Base-by-base conservation (phyloP, 2,329 filamentous ascomycete genomes). In the Pseudopithomyces chartarum region DNA sequence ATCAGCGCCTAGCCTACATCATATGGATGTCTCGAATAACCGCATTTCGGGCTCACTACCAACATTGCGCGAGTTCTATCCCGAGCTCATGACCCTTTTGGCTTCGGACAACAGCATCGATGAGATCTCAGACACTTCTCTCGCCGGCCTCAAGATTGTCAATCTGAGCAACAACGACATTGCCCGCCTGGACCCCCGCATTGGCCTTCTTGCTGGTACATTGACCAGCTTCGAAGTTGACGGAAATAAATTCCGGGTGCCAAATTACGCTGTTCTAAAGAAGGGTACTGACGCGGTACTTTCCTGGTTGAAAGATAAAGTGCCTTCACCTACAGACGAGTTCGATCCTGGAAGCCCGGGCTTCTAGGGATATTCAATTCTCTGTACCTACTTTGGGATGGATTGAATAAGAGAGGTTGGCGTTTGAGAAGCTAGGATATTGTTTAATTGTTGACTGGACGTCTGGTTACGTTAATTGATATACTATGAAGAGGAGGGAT, bases 91-190 rank as follows among this genome's bases (percentile, higher is more conserved):
- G 1, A 85, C 90, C 0, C 80, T 98, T 10, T 79, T 94, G 17
- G 88, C 87, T 1, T 85, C 87, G 3, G 92, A 96, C 75, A 98
- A 98, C 72, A 87, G 88, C 61, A 84, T 97, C 48, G 81, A 84
- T 6, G 87, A 89, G 13, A 82, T 96, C 15, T 85, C 89, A 1
- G 88, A 91, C 0, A 88, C 92, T 10, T 81, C 87, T 10, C 86
- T 97, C 36, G 82, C 83, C 49, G 93, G 94, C 0, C 73, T 97
- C 55, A 86, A 86, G 61, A 84, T 90, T 5, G 85, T 96, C 2
- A 91, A 96, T 71, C 86, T 92, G 8, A 87, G 86, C 62, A 93
- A 92, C 74, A 98, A 98, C 69, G 89, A 94, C 49, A 91, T 98
- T 60, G 85, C 85, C n/a, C 85, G 86, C 45, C 79, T 98, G 13